Conservation (phyloP, 2,329 filamentous ascomycete species). For the Nothophoma quercina region DNA sequence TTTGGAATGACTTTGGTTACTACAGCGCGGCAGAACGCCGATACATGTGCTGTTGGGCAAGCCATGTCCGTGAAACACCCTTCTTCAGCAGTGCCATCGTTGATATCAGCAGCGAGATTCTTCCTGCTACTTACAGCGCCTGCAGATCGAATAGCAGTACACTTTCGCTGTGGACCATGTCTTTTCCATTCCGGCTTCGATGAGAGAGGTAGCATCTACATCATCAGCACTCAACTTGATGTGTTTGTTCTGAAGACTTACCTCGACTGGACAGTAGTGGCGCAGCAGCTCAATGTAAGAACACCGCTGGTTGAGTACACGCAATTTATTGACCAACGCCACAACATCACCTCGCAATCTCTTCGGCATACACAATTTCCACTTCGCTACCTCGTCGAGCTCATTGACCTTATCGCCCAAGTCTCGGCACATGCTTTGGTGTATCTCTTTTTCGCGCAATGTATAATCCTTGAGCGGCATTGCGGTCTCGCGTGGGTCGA, state of each 20-base stretch:
- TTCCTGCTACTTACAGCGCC: conserved; percentile 13
- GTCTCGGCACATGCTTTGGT: conserved; percentile 35
- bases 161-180: conserved; percentile 27
- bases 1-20: conserved; percentile 75
- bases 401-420: conserved; percentile 26
- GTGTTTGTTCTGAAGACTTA: conserved; percentile 5
- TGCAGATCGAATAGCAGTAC: conserved; percentile 9
- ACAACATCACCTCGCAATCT: conserved; percentile 70
- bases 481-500: conserved; percentile 70
- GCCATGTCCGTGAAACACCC: conserved; percentile 69
- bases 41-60: conserved; percentile 73
- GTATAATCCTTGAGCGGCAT: conserved; percentile 87
- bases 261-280: conserved; percentile 76
- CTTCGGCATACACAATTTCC: conserved; percentile 62
- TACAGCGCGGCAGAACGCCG: conserved; percentile 84
- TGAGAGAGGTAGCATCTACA: conserved; percentile 35
- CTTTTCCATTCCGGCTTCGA: conserved; percentile 38
- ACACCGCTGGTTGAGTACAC: conserved; percentile 75
- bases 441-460: conserved; percentile 82
- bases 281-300: conserved; percentile 80
- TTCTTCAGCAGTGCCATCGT: conserved; percentile 12
- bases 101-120: not conserved
- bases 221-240: conserved; percentile 21
- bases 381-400: conserved; percentile 36
- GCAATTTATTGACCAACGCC: conserved; percentile 71